phyloP scores from a whole-genome alignment of 257 asterid genomes.

The Knoxia roxburghii region DNA sequence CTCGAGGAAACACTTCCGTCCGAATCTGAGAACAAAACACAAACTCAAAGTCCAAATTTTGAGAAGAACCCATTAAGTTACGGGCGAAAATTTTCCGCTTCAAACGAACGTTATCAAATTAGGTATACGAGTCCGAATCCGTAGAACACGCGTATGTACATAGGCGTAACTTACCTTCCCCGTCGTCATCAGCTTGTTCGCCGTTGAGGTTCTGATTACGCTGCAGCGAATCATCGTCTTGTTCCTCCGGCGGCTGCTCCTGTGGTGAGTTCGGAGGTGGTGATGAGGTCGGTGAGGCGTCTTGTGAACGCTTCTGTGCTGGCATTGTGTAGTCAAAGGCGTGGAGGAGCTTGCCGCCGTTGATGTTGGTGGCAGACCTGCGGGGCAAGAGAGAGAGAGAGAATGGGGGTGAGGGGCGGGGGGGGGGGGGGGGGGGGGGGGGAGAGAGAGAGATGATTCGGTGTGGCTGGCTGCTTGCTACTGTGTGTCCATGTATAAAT shows the following conservation, averaged over 20 bases:
- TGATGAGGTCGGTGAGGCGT: constrained; percentile 44
- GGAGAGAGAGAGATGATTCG: constrained; percentile 13
- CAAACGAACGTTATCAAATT: constrained; percentile 22
- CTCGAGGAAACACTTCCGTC: constrained; percentile 55
- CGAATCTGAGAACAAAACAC: constrained; percentile 60
- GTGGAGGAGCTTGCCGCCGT: constrained; percentile 32
- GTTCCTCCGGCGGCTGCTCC: constrained; percentile 19
- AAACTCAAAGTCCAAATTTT: constrained; percentile 14
- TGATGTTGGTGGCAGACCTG: constrained; percentile 29
- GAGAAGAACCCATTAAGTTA: constrained; percentile 29
- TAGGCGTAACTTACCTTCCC: constrained; percentile 34
- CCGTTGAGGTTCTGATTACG: constrained; percentile 45
- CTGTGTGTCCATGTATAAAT: background rate
- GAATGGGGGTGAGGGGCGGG: no score
- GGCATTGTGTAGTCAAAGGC: constrained; percentile 59
- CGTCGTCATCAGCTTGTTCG: constrained; percentile 35
- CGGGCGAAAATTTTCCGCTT: constrained; percentile 9
- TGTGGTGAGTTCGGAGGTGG: constrained; percentile 21
- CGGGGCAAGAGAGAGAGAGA: constrained; percentile 28
- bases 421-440: constrained; percentile 28
- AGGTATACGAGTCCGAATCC: constrained; percentile 22
- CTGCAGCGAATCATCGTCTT: constrained; percentile 43
- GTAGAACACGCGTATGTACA: constrained; percentile 3
- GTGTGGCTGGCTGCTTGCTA: constrained; percentile 16
- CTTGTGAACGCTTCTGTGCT: constrained; percentile 61